A percentile compares a stretch with the other conserved stretches of the same genome.
phyloP scores from a whole-genome alignment of 2,329 filamentous ascomycete species.

The Nannizzia gypsea region DNA sequence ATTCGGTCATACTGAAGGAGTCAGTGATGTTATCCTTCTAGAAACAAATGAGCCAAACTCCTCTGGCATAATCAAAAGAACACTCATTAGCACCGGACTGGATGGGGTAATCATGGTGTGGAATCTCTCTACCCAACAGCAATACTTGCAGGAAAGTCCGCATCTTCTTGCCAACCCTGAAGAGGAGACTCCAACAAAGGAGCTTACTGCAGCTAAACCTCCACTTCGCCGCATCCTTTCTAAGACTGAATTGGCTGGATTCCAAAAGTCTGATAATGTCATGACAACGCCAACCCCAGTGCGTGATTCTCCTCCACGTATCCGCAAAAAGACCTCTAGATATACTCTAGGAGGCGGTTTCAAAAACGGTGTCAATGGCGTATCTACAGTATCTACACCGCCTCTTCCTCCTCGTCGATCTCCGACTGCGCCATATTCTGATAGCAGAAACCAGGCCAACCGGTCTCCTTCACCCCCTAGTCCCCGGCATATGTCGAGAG shows the following conservation, averaged over 20 bases:
- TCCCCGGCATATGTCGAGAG: slow-evolving; percentile 17
- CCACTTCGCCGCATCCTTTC: slow-evolving; percentile 79
- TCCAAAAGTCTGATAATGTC: slow-evolving; percentile 44
- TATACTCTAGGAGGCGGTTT: slow-evolving; percentile 34
- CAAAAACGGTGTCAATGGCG: slow-evolving; percentile 20
- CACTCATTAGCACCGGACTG: slow-evolving; percentile 60
- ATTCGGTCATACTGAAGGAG: slow-evolving; percentile 89
- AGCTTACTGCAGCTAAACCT: slow-evolving; percentile 48
- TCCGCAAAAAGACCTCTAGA: slow-evolving; percentile 46
- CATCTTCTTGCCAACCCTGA: slow-evolving; percentile 19
- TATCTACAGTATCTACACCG: slow-evolving; percentile 21
- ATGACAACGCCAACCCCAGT: slow-evolving; percentile 33
- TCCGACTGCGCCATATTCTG: slow-evolving; percentile 19
- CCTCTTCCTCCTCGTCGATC: slow-evolving; percentile 22
- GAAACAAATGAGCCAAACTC: slow-evolving; percentile 30
- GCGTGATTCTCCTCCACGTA: slow-evolving; percentile 39
- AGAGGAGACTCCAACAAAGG: slow-evolving; percentile 34
- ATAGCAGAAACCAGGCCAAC: slow-evolving; percentile 18
- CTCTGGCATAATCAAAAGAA: slow-evolving; percentile 36
- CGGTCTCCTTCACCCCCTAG: slow-evolving; percentile 32
- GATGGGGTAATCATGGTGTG: slow-evolving; percentile 80
- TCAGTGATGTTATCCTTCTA: slow-evolving; percentile 70
- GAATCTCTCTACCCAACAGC: slow-evolving; percentile 32
- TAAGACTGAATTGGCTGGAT: slow-evolving; percentile 73
- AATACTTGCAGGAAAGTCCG: slow-evolving; percentile 17